Conservation (phyloP, 768 basidiomycete species). For the Suillus discolor region DNA sequence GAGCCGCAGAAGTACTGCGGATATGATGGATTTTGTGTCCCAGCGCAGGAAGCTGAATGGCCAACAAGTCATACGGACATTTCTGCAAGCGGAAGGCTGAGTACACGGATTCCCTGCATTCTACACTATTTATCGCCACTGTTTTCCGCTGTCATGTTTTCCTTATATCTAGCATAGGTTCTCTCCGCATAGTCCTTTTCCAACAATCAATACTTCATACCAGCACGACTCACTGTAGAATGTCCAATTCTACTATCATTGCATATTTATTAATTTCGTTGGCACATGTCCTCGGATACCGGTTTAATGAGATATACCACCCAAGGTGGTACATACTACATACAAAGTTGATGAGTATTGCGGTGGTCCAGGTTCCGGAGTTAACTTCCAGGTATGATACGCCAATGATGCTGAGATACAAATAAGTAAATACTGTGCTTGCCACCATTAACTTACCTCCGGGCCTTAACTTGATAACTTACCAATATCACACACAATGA, state of each 20-base stretch:
- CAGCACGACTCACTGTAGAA: constrained; percentile 7
- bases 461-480: not conserved
- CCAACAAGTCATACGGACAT: constrained; percentile 27
- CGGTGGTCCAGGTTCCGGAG: not conserved
- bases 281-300: not conserved
- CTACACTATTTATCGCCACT: constrained; percentile 3
- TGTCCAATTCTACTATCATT: constrained; percentile 6
- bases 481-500: constrained; percentile 31
- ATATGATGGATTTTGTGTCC: constrained; percentile 37
- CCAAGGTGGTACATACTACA: not conserved
- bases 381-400: constrained; percentile 1
- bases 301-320: not conserved
- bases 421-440: not conserved
- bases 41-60: constrained; percentile 29
- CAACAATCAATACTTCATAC: constrained; percentile 4
- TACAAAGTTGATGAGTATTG: not conserved
- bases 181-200: constrained; percentile 1
- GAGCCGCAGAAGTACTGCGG: constrained; percentile 48
- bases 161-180: not conserved
- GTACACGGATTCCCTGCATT: constrained; percentile 6
- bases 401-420: constrained; percentile 5
- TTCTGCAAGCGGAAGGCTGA: constrained; percentile 28
- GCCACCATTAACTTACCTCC: not conserved
- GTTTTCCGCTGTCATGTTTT: constrained; percentile 5
- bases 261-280: constrained; percentile 1